Base-by-base conservation (phyloP, 2,329 filamentous ascomycete species). In the Curvularia sp. region DNA sequence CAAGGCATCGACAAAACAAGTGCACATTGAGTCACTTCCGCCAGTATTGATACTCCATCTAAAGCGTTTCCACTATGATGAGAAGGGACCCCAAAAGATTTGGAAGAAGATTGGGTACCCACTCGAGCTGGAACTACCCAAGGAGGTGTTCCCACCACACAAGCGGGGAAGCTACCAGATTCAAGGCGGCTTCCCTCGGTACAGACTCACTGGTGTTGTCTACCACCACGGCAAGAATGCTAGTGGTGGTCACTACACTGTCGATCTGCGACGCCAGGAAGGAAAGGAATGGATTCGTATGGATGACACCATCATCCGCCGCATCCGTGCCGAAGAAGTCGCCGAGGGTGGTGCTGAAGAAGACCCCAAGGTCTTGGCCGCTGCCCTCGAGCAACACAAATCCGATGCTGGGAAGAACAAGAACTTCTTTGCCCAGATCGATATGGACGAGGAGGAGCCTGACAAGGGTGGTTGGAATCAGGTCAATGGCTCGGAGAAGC, bases 71-170 rank as follows among this genome's bases (percentile, higher is more conserved):
- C 92, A 97, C 70, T 98, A 97, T 70, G 93, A 98, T 70, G 91
- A 88, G 61, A 86, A 89, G 57, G 93, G 93, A 24, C 96, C 93
- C 0, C 90, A 97, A 71, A 99, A 99, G 83, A 96, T 98, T 64
- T 97, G 94, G 92, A 99, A 98, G 82, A 96, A 94, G 81, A 85
- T 99, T 58, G 94, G 93, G 20, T 99, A 99, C 72, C 95, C 95
- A 0, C 82, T 99, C 28, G 93, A 98, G 71, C 84, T 99, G 50
- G 94, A 98, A 75, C 92, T 99, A 62, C 95, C 95, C 0, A 90
- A 89, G 57, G 94, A 98, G 73, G 90, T 92, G 9, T 90, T 99
- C 71, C 89, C 93, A 10, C 87, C 89, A 30, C 86, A 89, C 70
- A 90, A 88, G 75, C 87, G 90, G 53, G 88, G 87, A 65, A 84